phyloP scores from a whole-genome alignment of 306 rosid species.

The Prunus mongolica region DNA sequence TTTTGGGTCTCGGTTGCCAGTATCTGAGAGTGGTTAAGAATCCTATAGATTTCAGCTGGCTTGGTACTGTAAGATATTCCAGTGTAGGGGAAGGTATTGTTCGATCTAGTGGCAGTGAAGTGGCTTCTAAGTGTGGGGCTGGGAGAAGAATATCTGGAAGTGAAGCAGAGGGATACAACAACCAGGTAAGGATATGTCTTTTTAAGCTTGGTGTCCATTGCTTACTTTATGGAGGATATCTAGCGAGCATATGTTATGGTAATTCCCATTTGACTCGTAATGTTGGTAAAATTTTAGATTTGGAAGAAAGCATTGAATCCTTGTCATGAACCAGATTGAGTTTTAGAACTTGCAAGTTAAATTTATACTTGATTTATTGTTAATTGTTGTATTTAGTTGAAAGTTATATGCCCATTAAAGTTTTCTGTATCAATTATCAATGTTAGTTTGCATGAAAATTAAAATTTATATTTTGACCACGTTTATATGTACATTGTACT shows the following conservation, averaged over 20 bases:
- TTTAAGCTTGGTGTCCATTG: conserved; percentile 59
- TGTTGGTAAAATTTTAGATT: conserved; percentile 33
- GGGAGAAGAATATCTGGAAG: background rate
- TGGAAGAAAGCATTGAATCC: conserved; percentile 10
- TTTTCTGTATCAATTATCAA: background rate
- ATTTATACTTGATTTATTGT: background rate
- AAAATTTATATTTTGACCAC: too few species aligned
- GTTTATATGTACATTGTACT: background rate
- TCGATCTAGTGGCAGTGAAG: conserved; percentile 2
- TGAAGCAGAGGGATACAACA: conserved; percentile 16
- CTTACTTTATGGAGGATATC: conserved; percentile 57
- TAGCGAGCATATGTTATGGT: conserved; percentile 55
- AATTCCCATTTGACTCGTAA: conserved; percentile 33
- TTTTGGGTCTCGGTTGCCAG: conserved; percentile 35
- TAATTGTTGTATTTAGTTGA: background rate
- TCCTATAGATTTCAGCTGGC: conserved; percentile 51
- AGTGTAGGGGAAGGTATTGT: background rate
- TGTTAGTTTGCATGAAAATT: too few species aligned
- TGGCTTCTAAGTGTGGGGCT: conserved; percentile 15
- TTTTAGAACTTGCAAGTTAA: background rate
- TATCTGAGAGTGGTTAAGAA: conserved; percentile 40
- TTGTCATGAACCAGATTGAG: background rate
- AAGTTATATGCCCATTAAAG: background rate
- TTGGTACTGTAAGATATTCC: conserved; percentile 6
- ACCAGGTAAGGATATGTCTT: conserved; percentile 22